Evolutionary conservation across 192 early-diverging fungal genomes (phyloP), one percentile per base, ranked within the genome.

Genomic region (Entophlyctis luteolus): DNA sequence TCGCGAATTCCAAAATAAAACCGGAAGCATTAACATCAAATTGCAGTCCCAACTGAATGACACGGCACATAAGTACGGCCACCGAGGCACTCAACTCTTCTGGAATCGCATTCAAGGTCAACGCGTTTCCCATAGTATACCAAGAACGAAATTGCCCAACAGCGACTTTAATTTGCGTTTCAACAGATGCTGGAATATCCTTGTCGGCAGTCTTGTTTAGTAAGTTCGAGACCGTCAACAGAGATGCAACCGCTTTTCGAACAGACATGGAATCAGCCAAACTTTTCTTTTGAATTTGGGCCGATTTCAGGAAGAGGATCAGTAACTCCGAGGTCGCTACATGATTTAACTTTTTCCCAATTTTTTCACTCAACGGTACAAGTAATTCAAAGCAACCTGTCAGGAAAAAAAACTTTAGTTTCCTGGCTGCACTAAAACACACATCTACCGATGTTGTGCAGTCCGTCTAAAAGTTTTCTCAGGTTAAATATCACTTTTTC

Each of bases 21-120:
- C 68, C 38, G 49, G 68, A 65, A 23, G 76, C 53, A 39, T 76
- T 79, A 50, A 79, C 65, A 20, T 72, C 77, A 42, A 79, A 38
- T 27, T 73, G 74, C 45, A 59, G 33, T 8, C 66, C 12, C 14
- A 45, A 28, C 14, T 48, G 42, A 20, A 79, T 37, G 1, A 79
- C 35, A 23, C 31, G 35, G 16, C 12, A 10, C 2, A 79, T 48
- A 27, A 79, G 45, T 1, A 32, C 31, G 8, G 59, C 63, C 22
- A 79, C 72, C 37, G 59, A 46, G 2, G 55, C 47, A 14, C 42
- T 49, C 29, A 75, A 27, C 37, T 35, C 14, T 5, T 23, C 5
- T 2, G 46, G 14, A 10, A 48, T 27, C 3, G 29, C 49, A 6
- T 20, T 39, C 10, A 68, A 14, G 2, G 6, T 6, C 20, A 65